These are phyloP conservation scores for Emergomyces africanus DNA, from an alignment of 2,329 filamentous ascomycete species.

Conservation along the genomic window DNA sequence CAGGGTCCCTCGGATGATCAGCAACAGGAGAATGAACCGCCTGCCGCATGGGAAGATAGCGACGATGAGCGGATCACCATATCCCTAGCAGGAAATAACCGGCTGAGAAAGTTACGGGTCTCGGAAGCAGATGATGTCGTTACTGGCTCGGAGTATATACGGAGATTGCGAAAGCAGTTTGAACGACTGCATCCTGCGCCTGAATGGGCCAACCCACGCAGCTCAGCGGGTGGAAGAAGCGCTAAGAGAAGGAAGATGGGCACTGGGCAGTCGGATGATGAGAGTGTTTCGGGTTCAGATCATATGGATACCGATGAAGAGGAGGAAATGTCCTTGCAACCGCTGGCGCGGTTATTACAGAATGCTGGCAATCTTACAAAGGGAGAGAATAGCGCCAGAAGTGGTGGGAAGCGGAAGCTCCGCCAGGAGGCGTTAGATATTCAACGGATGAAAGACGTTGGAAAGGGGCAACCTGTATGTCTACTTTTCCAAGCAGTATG, in stretches of 20 bases:
- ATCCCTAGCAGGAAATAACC: slow-evolving; percentile 62
- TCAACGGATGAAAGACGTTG: slow-evolving; percentile 74
- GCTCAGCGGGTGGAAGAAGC: slow-evolving; percentile 28
- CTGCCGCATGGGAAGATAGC: slow-evolving; percentile 69
- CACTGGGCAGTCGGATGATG: slow-evolving; percentile 14
- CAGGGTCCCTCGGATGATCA: slow-evolving; percentile 2
- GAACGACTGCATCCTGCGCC: slow-evolving; percentile 49
- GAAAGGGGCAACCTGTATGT: slow-evolving; percentile 56
- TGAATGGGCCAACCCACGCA: slow-evolving; percentile 44
- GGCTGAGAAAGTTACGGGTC: slow-evolving; percentile 69
- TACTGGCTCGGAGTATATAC: slow-evolving; percentile 72
- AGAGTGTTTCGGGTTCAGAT: slow-evolving; percentile 36
- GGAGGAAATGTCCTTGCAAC: slow-evolving; percentile 53
- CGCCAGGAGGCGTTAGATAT: slow-evolving; percentile 84
- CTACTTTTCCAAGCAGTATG: not conserved
- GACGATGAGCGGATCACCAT: slow-evolving; percentile 82
- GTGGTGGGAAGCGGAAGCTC: slow-evolving; percentile 54
- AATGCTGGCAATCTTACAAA: slow-evolving; percentile 55
- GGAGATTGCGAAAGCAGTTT: slow-evolving; percentile 65
- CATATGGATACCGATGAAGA: slow-evolving; percentile 47
- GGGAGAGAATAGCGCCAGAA: slow-evolving; percentile 30
- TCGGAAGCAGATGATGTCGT: slow-evolving; percentile 77
- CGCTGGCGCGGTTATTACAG: slow-evolving; percentile 68
- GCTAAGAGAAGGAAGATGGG: slow-evolving; percentile 35
- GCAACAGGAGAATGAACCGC: slow-evolving; percentile 13